These are phyloP conservation scores for Xanthoceras sorbifolium DNA, from an alignment of 345 rosid species.

Conservation along the genomic window DNA sequence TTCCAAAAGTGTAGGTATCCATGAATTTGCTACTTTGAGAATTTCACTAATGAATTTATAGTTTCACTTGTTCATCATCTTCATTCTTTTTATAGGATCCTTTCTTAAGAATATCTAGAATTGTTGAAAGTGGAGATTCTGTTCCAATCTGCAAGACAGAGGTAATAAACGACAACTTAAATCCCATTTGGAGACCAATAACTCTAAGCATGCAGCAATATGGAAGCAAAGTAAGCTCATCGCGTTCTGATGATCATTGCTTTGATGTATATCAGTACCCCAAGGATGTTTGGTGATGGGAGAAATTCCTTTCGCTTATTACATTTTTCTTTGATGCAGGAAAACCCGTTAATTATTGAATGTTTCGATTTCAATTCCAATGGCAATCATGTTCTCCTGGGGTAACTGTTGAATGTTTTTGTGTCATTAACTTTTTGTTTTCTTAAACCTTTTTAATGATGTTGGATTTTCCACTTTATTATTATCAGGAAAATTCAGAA, in stretches of 20 bases:
- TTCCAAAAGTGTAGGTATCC: constrained; percentile 69
- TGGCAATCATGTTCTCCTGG: constrained; percentile 69
- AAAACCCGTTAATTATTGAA: constrained; percentile 72
- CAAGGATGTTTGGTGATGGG: not conserved
- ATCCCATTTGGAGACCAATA: constrained; percentile 73
- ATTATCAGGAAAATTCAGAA: constrained; percentile 62
- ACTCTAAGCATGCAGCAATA: constrained; percentile 73
- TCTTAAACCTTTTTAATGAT: not conserved
- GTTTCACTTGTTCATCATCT: not conserved
- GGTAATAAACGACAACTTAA: constrained; percentile 67
- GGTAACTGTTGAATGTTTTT: constrained; percentile 45
- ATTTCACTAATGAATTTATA: not conserved
- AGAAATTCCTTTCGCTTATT: constrained; percentile 2
- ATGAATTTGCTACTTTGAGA: not conserved
- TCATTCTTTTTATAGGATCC: constrained; percentile 57
- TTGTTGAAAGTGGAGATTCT: constrained; percentile 49
- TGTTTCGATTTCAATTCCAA: constrained; percentile 78
- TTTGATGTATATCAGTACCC: not conserved
- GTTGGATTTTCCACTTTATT: constrained; percentile 21
- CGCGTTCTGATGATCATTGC: not conserved
- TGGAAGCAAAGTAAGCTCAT: constrained; percentile 69
- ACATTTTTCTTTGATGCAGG: constrained; percentile 41
- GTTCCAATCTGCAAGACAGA: constrained; percentile 81
- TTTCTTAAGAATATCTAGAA: constrained; percentile 77
- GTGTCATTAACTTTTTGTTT: not conserved